Conservation (phyloP, 2,329 filamentous ascomycete species). For the Scytalidium sp. region DNA sequence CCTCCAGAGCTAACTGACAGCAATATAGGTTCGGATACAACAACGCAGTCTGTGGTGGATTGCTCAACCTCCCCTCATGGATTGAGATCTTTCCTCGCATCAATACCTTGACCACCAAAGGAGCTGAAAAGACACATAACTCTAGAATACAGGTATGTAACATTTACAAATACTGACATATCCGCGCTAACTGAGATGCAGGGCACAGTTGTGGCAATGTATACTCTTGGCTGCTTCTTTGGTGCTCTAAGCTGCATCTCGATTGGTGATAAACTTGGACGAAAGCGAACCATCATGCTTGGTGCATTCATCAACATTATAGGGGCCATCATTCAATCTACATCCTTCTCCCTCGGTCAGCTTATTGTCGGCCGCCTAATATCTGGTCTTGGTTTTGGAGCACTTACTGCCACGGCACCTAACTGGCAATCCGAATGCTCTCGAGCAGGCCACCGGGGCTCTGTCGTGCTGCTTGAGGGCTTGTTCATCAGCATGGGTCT, state of each 20-base stretch:
- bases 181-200: background rate
- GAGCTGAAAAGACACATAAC: constrained; percentile 1
- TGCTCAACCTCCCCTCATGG: constrained; percentile 42
- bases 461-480: constrained; percentile 35
- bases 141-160: constrained; percentile 14
- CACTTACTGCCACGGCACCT: constrained; percentile 34
- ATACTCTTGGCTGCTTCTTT: constrained; percentile 1
- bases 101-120: constrained; percentile 27
- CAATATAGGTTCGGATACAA: constrained; percentile 4
- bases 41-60: constrained; percentile 3
- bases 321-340: constrained; percentile 36
- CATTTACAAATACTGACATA: background rate
- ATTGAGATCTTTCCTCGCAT: constrained; percentile 31
- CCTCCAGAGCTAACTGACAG: background rate
- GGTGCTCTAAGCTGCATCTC: background rate
- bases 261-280: constrained; percentile 1
- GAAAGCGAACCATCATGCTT: background rate
- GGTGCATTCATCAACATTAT: constrained; percentile 34
- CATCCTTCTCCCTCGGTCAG: constrained; percentile 34
- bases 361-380: constrained; percentile 37
- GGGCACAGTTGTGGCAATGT: constrained; percentile 1
- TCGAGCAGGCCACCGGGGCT: constrained; percentile 39
- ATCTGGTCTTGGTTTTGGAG: constrained; percentile 30
- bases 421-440: constrained; percentile 38
- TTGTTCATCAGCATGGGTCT: constrained; percentile 34